Base-by-base conservation (phyloP, 2,329 filamentous ascomycete species). In the Tolypocladium tropicale region DNA sequence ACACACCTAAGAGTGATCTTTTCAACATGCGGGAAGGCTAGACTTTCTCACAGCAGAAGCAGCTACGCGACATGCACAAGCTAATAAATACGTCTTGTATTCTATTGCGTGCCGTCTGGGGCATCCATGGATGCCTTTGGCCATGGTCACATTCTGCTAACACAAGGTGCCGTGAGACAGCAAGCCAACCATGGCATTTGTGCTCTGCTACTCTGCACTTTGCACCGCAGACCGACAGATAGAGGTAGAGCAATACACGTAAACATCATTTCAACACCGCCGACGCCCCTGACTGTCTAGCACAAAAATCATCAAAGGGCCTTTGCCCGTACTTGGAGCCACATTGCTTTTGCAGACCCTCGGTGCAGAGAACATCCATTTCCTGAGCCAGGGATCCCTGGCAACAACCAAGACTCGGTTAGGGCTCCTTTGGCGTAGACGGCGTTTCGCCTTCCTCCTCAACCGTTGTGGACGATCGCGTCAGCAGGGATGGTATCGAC, bases 401-500 rank as follows among this genome's bases (percentile, higher is more conserved):
- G 46, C 28, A 50, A 18, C 18, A 11, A 14, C 18, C 18, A 21
- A 11, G 10, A 21, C 30, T 5, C 18, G 21, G 12, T 7, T 56
- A 67, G 34, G 55, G 30, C 49, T 63, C 59, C 50, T 57, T 61
- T 34, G 34, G 34, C n/a, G 55, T 55, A 23, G 61, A 59, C 30
- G 59, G 39, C 2, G 56, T 30, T 34, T 61, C 60, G 2, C 61
- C 56, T 34, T 65, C 67, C 53, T 76, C 75, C 30, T 76, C 76
- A 4, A 69, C 74, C 3, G 71, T 63, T 0, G 76, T 78, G 18
- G 75, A 75, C 2, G 78, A 75, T 18, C 74, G 74, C 11, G 71
- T 75, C 41, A 82, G 67, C 16, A 76, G 72, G 1, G 79, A 82
- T 25, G 73, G 72, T 30, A 76, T 72, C n/a, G 72, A 62, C 5